Conservation (phyloP, 192 early-diverging fungal species). For the Phlyctochytrium arcticum region DNA sequence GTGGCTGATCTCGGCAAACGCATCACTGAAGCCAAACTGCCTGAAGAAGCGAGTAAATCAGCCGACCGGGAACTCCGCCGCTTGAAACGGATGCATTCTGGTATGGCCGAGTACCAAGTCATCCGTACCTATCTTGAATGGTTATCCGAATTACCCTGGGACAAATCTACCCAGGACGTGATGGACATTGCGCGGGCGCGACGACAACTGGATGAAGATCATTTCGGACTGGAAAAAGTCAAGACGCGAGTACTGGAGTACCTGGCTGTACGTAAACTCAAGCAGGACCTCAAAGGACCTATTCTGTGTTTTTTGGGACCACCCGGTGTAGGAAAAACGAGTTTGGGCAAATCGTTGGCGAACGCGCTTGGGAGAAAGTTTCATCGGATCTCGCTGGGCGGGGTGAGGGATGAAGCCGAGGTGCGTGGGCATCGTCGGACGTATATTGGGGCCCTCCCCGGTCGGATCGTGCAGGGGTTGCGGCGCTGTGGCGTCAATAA, state of each 20-base stretch:
- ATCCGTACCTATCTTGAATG: conserved; percentile 74
- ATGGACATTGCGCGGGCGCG: conserved; percentile 66
- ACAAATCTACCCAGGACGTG: conserved; percentile 49
- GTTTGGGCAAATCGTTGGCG: conserved; percentile 76
- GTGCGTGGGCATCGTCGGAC: conserved; percentile 84
- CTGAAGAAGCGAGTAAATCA: conserved; percentile 55
- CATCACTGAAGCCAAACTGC: conserved; percentile 54
- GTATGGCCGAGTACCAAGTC: conserved; percentile 74
- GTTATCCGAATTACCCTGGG: conserved; percentile 76
- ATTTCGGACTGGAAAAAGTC: conserved; percentile 76
- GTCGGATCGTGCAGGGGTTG: conserved; percentile 71
- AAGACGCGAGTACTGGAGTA: conserved; percentile 81
- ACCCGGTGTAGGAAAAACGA: conserved; percentile 75
- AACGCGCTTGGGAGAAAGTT: conserved; percentile 72
- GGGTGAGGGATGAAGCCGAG: conserved; percentile 83
- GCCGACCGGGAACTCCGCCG: conserved; percentile 64
- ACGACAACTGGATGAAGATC: conserved; percentile 70
- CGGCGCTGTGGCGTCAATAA: conserved; percentile 68
- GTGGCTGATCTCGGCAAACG: conserved; percentile 53
- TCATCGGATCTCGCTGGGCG: conserved; percentile 77
- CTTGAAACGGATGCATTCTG: conserved; percentile 64
- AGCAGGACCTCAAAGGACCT: conserved; percentile 69
- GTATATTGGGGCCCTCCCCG: conserved; percentile 83
- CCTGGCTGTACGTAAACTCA: conserved; percentile 73
- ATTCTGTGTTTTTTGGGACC: conserved; percentile 61